Percentiles rank a stretch among this genome's conserved stretches.
These are phyloP conservation scores for Starmerella asiatica DNA, from an alignment of 805 yeast species.

Conservation along the genomic window DNA sequence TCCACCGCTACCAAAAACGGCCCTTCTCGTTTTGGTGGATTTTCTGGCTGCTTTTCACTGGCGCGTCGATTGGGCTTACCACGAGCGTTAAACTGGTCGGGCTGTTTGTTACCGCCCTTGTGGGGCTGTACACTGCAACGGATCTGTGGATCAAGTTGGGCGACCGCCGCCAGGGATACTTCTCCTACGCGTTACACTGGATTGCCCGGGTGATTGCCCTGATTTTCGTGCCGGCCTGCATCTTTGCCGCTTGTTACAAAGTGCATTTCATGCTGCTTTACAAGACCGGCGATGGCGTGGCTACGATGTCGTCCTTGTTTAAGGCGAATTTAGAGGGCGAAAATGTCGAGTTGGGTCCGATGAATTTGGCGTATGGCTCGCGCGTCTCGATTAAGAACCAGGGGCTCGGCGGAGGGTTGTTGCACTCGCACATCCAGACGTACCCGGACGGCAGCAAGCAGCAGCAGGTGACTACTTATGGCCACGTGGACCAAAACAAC, in stretches of 20 bases:
- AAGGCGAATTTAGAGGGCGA: conserved; percentile 86
- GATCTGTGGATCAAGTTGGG: conserved; percentile 75
- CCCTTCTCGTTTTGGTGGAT: conserved; percentile 74
- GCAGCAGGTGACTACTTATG: conserved; percentile 77
- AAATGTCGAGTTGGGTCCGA: conserved; percentile 55
- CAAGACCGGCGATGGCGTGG: conserved; percentile 92
- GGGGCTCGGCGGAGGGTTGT: conserved; percentile 55
- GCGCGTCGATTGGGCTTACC: conserved; percentile 75
- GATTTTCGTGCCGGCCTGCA: conserved; percentile 63
- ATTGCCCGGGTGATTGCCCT: conserved; percentile 57
- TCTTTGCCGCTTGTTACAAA: conserved; percentile 83
- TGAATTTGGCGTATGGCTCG: conserved; percentile 63
- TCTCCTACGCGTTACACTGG: conserved; percentile 56
- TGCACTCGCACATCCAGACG: conserved; percentile 65
- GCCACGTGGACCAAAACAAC: conserved; percentile 44
- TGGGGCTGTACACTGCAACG: conserved; percentile 72
- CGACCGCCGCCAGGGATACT: conserved; percentile 54
- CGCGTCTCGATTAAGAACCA: conserved; percentile 64
- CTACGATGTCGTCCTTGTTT: conserved; percentile 87
- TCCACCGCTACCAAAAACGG: conserved; percentile 49
- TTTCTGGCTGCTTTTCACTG: conserved; percentile 74
- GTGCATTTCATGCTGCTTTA: conserved; percentile 71
- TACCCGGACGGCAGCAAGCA: conserved; percentile 93
- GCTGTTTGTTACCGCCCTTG: conserved; percentile 72
- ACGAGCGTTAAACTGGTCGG: conserved; percentile 96